Evolutionary conservation across 768 basidiomycete genomes (phyloP).

Genomic region (Xerocomellus dryophilus): DNA sequence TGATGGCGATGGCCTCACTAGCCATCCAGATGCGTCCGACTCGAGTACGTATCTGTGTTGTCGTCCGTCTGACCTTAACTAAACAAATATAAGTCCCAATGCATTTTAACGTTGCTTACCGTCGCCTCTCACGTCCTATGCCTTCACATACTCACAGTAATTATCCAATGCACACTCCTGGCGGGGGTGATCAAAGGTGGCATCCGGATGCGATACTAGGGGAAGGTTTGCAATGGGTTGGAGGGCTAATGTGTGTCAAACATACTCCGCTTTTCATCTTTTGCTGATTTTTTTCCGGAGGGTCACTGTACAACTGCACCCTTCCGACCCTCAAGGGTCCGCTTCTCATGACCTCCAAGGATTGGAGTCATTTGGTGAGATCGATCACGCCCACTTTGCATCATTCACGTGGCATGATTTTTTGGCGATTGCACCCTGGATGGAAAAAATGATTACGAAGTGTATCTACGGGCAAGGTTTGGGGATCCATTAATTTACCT

Average conservation of each 20-base stretch:
- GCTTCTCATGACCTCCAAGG: slow-evolving; percentile 43
- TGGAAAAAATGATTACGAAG: slow-evolving; percentile 61
- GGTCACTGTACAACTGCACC: slow-evolving; percentile 59
- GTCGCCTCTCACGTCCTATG: slow-evolving; percentile 50
- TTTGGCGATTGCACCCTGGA: slow-evolving; percentile 74
- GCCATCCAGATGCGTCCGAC: slow-evolving; percentile 1
- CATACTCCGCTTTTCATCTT: not conserved
- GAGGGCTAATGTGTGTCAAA: slow-evolving; percentile 58
- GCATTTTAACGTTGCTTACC: slow-evolving; percentile 29
- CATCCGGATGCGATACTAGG: slow-evolving; percentile 49
- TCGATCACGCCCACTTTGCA: slow-evolving; percentile 57
- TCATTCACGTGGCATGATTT: slow-evolving; percentile 72
- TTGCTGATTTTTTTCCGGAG: slow-evolving; percentile 34
- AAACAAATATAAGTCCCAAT: not conserved
- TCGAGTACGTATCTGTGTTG: slow-evolving; percentile 4
- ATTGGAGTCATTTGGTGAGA: slow-evolving; percentile 44
- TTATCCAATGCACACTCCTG: slow-evolving; percentile 73
- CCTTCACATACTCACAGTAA: slow-evolving; percentile 54
- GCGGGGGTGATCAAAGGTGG: slow-evolving; percentile 69
- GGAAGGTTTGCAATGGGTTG: slow-evolving; percentile 69
- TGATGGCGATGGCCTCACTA: slow-evolving; percentile 1
- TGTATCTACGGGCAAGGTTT: slow-evolving; percentile 71
- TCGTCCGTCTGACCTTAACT: not conserved
- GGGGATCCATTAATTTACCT: slow-evolving; percentile 40
- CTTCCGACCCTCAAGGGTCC: slow-evolving; percentile 40